Evolutionary conservation across 179 eudicot species (phyloP).

Genomic region (Silene coronaria): DNA sequence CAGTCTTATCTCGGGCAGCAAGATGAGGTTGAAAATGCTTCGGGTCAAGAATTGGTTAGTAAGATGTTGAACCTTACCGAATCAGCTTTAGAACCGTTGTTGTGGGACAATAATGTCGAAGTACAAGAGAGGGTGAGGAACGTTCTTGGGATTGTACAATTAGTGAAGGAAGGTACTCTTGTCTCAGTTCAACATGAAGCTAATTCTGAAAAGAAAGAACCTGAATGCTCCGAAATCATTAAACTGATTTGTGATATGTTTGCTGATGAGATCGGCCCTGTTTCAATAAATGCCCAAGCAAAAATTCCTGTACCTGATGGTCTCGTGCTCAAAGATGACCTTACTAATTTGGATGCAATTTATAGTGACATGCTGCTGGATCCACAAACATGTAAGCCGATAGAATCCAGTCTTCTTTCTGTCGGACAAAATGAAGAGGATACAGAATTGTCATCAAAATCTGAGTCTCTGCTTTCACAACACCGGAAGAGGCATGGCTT

Average conservation of each 20-base stretch:
- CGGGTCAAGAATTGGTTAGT: conserved; percentile 35
- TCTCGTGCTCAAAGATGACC: conserved; percentile 51
- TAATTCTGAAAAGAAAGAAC: conserved; percentile 25
- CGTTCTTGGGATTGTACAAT: conserved; percentile 57
- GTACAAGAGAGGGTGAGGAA: conserved; percentile 70
- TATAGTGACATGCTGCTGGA: conserved; percentile 47
- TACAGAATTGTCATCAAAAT: conserved; percentile 43
- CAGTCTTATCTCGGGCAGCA: conserved; percentile 47
- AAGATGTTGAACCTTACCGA: conserved; percentile 45
- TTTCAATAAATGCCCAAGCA: conserved; percentile 66
- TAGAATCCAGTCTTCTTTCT: conserved; percentile 21
- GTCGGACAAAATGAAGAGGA: conserved; percentile 40
- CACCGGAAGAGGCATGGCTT: conserved; percentile 78
- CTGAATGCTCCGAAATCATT: conserved; percentile 35
- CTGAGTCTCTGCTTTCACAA: conserved; percentile 64
- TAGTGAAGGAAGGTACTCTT: conserved; percentile 44
- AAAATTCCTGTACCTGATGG: conserved; percentile 66
- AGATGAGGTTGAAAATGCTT: conserved; percentile 28
- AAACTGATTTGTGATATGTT: conserved; percentile 46
- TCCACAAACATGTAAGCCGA: conserved; percentile 27
- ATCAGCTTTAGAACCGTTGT: conserved; percentile 45
- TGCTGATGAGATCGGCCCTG: conserved; percentile 75
- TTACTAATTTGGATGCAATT: conserved; percentile 55
- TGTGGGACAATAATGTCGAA: conserved; percentile 69
- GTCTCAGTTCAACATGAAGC: conserved; percentile 26